Evolutionary conservation across 768 basidiomycete genomes (phyloP).

Genomic region (Trametes sanguinea): DNA sequence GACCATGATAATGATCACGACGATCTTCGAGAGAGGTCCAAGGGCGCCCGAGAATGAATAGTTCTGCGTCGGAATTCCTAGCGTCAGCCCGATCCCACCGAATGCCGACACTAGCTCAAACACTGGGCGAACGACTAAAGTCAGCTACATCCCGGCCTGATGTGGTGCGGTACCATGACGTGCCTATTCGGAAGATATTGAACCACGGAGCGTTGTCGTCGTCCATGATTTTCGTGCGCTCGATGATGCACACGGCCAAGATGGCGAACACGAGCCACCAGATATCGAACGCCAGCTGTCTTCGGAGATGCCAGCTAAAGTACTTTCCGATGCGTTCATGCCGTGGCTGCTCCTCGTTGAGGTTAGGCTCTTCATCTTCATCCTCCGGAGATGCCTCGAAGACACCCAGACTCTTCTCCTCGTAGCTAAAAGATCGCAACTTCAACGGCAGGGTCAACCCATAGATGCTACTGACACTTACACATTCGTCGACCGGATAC

Average conservation of each 20-base stretch:
- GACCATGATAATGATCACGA: constrained; percentile 76
- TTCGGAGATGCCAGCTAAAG: constrained; percentile 58
- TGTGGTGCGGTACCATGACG: neutral
- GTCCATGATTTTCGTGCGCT: constrained; percentile 58
- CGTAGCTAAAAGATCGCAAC: constrained; percentile 45
- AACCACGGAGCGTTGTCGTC: constrained; percentile 37
- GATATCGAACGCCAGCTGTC: constrained; percentile 71
- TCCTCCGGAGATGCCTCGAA: constrained; percentile 56
- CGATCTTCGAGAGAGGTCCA: constrained; percentile 66
- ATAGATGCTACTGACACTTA: constrained; percentile 32
- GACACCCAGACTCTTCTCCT: constrained; percentile 71
- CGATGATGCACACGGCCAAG: constrained; percentile 72
- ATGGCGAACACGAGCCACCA: constrained; percentile 82
- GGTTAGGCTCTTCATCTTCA: constrained; percentile 49
- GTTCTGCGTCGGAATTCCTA: constrained; percentile 62
- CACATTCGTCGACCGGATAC: constrained; percentile 68
- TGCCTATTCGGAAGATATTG: constrained; percentile 49
- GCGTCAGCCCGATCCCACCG: constrained; percentile 67
- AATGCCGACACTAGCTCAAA: constrained; percentile 72
- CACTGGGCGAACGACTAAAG: constrained; percentile 25
- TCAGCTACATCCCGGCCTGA: neutral
- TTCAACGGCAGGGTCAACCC: neutral
- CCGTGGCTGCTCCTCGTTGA: constrained; percentile 38
- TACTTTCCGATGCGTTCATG: constrained; percentile 48
- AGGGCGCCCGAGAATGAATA: constrained; percentile 66